Evolutionary conservation across 345 rosid species (phyloP), one percentile per base, ranked within the genome.

Genomic region (Boechera retrofracta): DNA sequence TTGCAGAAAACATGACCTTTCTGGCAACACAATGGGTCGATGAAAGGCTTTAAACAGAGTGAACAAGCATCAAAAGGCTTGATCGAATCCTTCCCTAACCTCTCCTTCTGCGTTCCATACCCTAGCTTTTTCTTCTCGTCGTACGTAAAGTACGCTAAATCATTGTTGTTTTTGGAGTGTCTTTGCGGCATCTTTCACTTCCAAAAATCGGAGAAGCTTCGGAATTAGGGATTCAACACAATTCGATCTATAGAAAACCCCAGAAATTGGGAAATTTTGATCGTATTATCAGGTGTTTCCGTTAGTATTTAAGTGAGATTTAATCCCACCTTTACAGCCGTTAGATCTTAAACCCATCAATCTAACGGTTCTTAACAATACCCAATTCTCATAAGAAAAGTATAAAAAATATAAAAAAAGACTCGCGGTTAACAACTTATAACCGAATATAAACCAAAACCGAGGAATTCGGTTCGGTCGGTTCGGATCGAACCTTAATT

Each of bases 151-250:
- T 85, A 94, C 8, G 97, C 97, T 71, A 92, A 83, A 81, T 94
- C 98, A 60, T 92, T 94, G 84, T 90, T 92, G 88, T 90, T 92
- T 86, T 92, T 94, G 55, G 98, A 94, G 77, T 94, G 98, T 75
- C 98, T 83, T 83, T 91, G 98, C 38, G 98, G 97, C 98, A 89
- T 94, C 16, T 58, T 58, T 31, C 35, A 4, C 21, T 56, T 31
- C 4, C 38, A 29, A 31, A 15, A 56, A 5, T 26, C 89, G 8
- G 9, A 35, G 38, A 9, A 39, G 44, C 52, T 90, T 93, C 69
- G 85, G 84, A 54, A 93, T 87, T 68, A 80, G 85, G 63, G 63
- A n/a, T 29, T 55, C 9, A 31, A 89, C 94, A 71, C 85, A 86
- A 90, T 51, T 18, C 91, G 89, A 36, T 85, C 85, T 71, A 90